Conservation (phyloP, 2,329 filamentous ascomycete genomes). For the Chaetomiaceae sp. region DNA sequence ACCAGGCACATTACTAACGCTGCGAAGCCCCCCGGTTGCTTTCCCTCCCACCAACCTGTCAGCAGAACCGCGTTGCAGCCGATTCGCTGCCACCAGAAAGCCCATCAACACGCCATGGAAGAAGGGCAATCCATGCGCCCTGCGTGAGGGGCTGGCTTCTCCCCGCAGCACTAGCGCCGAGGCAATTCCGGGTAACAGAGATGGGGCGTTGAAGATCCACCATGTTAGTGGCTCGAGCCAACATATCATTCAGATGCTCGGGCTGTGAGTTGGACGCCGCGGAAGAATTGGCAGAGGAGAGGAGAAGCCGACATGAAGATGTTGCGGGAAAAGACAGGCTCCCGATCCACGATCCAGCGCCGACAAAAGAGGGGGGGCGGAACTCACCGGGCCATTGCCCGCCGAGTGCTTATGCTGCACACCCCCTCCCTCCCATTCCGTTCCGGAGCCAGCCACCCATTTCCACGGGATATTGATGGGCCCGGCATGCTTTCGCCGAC, state of each 20-base stretch:
- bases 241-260: neutral
- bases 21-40: no score
- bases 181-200: slow-evolving; percentile 15
- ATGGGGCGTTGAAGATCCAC: slow-evolving; percentile 11
- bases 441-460: neutral
- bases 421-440: neutral
- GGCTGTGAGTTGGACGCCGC: neutral
- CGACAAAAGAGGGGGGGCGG: no score
- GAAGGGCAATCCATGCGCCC: neutral
- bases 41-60: no score
- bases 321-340: no score
- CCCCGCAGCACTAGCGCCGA: neutral
- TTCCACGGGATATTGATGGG: neutral
- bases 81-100: neutral
- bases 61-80: no score
- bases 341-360: no score
- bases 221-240: slow-evolving; percentile 9
- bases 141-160: neutral
- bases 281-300: neutral
- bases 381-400: no score
- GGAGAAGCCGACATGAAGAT: neutral
- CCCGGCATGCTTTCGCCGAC: neutral
- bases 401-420: neutral
- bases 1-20: no score
- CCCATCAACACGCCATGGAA: neutral